Percentiles rank a stretch among this genome's conserved stretches.
phyloP scores from a whole-genome alignment of 169 alveolate genomes.

The Plasmodium yoelii region DNA sequence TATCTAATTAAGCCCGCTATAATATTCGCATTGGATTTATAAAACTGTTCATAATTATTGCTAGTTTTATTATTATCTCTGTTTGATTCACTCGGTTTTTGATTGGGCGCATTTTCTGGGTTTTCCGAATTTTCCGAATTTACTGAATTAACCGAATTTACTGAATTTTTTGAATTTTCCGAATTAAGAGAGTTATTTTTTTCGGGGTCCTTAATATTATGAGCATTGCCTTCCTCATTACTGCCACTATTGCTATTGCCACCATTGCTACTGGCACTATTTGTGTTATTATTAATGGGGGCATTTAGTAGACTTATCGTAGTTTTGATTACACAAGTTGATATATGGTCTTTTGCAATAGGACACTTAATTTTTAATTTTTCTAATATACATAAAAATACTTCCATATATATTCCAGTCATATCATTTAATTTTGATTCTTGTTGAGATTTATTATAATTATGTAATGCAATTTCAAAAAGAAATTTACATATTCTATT shows the following conservation, averaged over 20 bases:
- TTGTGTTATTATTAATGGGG: slow-evolving; percentile 7
- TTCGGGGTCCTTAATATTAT: neutral
- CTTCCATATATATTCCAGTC: slow-evolving; percentile 66
- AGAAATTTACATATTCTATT: slow-evolving; percentile 66
- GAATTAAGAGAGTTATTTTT: neutral
- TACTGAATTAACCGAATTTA: too few species aligned
- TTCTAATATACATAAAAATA: slow-evolving; percentile 75
- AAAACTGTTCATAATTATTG: neutral
- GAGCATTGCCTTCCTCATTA: neutral
- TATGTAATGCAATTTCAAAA: slow-evolving; percentile 35
- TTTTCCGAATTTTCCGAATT: too few species aligned
- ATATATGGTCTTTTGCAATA: slow-evolving; percentile 44
- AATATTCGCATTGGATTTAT: slow-evolving; percentile 52
- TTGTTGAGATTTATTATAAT: slow-evolving; percentile 15
- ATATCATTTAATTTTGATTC: slow-evolving; percentile 16
- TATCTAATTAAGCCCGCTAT: slow-evolving; percentile 66
- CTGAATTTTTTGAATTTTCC: neutral
- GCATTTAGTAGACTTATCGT: neutral
- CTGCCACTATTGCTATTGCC: too few species aligned
- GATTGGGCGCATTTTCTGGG: neutral
- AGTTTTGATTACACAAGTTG: slow-evolving; percentile 7
- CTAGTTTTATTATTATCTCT: neutral
- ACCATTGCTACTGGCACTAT: too few species aligned
- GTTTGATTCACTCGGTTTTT: neutral
- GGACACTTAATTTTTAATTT: slow-evolving; percentile 70